A percentile compares a stretch with the other conserved stretches of the same genome.
These are phyloP conservation scores for Podila epigama DNA, from an alignment of 192 early-diverging fungal genomes.

Conservation along the genomic window DNA sequence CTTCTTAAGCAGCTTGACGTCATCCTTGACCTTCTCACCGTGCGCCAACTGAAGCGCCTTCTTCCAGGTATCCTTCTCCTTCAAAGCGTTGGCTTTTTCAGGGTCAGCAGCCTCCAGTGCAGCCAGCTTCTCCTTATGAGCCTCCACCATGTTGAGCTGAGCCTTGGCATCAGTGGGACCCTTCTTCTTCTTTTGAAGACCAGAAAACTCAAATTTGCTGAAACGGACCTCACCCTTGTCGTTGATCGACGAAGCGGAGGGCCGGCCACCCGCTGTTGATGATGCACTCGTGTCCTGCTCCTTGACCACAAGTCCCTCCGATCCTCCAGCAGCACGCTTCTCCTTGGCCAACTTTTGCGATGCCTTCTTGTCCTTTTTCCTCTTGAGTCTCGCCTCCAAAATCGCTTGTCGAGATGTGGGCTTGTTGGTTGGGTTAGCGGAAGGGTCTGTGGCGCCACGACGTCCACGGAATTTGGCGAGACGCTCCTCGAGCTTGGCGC, in stretches of 20 bases:
- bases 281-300: slow-evolving; percentile 11
- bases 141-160: slow-evolving; percentile 73
- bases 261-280: slow-evolving; percentile 17
- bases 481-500: slow-evolving; percentile 41
- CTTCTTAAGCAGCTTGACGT: slow-evolving; percentile 89
- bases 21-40: slow-evolving; percentile 94
- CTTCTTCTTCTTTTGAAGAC: slow-evolving; percentile 70
- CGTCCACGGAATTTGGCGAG: slow-evolving; percentile 40
- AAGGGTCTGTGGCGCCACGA: slow-evolving; percentile 19
- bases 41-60: slow-evolving; percentile 80
- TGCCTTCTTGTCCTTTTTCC: slow-evolving; percentile 71
- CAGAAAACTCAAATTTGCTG: slow-evolving; percentile 73
- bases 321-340: slow-evolving; percentile 54
- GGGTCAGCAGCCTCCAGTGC: slow-evolving; percentile 70
- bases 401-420: slow-evolving; percentile 75
- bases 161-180: slow-evolving; percentile 67
- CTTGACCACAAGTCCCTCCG: slow-evolving; percentile 61
- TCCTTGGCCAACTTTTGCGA: slow-evolving; percentile 66
- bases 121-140: slow-evolving; percentile 78
- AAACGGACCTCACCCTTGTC: slow-evolving; percentile 67
- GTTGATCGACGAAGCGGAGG: slow-evolving; percentile 53
- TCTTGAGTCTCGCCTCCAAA: slow-evolving; percentile 77
- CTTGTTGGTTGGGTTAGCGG: slow-evolving; percentile 50
- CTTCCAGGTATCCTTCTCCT: slow-evolving; percentile 83
- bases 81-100: slow-evolving; percentile 66